Percentiles rank a stretch among this genome's conserved stretches.
Evolutionary conservation across 441 rosid genomes (phyloP).

Genomic region (Erodium moschatum): DNA sequence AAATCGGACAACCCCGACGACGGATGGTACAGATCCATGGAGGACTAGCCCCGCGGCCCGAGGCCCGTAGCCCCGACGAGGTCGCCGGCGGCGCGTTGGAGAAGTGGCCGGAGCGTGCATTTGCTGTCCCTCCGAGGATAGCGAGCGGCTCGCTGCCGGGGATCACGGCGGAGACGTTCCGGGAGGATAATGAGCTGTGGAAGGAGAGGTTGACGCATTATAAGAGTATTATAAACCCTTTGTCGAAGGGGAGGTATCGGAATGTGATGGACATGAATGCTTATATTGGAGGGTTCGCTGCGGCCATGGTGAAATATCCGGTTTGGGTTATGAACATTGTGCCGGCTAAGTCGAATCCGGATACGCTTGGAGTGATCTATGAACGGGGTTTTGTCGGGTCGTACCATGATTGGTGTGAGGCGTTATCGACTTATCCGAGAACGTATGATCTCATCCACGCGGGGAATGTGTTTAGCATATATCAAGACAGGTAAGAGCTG

Average conservation of each 20-base stretch:
- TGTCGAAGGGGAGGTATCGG: conserved; percentile 53
- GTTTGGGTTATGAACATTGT: conserved; percentile 93
- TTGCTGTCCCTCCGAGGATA: background rate
- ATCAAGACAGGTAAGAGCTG: conserved; percentile 57
- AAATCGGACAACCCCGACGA: background rate
- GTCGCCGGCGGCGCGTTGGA: background rate
- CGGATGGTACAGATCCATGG: background rate
- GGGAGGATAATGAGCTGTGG: conserved; percentile 66
- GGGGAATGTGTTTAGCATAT: conserved; percentile 71
- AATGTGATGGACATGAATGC: conserved; percentile 98
- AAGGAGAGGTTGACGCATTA: conserved; percentile 67
- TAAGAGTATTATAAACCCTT: conserved; percentile 62
- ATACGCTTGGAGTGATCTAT: conserved; percentile 67
- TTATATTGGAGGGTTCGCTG: conserved; percentile 81
- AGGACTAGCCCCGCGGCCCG: background rate
- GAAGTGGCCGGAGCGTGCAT: background rate
- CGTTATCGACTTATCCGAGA: conserved; percentile 91
- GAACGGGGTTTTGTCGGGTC: conserved; percentile 92
- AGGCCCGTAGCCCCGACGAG: background rate
- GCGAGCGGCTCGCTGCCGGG: background rate
- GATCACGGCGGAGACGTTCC: background rate
- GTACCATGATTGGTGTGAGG: conserved; percentile 96
- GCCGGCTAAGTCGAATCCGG: conserved; percentile 57
- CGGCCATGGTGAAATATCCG: conserved; percentile 64
- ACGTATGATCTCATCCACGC: conserved; percentile 91